phyloP scores from a whole-genome alignment of 2,329 filamentous ascomycete genomes.

The Chaetomiaceae sp. region DNA sequence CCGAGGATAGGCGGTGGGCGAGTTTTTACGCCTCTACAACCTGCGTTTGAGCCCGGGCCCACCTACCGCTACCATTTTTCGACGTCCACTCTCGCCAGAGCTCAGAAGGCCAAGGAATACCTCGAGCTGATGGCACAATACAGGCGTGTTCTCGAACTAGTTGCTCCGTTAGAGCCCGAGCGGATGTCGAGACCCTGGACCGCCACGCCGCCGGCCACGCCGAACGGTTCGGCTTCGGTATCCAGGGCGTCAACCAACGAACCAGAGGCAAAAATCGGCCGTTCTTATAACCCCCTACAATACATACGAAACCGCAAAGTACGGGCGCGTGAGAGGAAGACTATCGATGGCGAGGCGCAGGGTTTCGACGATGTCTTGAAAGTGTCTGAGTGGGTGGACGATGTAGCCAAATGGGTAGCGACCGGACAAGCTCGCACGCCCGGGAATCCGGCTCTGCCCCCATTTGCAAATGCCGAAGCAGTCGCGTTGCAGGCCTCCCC shows the following conservation, averaged over 20 bases:
- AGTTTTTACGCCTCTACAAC: slow-evolving; percentile 44
- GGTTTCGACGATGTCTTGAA: slow-evolving; percentile 71
- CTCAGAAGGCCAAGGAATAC: slow-evolving; percentile 77
- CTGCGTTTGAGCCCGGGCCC: slow-evolving; percentile 45
- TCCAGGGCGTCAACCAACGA: slow-evolving; percentile 28
- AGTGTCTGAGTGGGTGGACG: slow-evolving; percentile 74
- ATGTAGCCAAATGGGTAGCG: slow-evolving; percentile 51
- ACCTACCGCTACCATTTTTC: slow-evolving; percentile 65
- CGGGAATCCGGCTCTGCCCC: slow-evolving; percentile 40
- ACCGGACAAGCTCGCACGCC: slow-evolving; percentile 30
- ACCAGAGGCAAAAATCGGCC: slow-evolving; percentile 47
- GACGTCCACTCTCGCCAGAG: slow-evolving; percentile 72
- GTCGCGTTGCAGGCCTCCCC: slow-evolving; percentile 40
- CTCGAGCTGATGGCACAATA: slow-evolving; percentile 86
- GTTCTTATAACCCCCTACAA: slow-evolving; percentile 86
- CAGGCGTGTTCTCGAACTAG: slow-evolving; percentile 68
- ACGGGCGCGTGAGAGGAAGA: slow-evolving; percentile 69
- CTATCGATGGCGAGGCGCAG: slow-evolving; percentile 68
- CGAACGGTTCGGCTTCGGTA: slow-evolving; percentile 32
- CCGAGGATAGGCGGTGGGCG: slow-evolving; percentile 40
- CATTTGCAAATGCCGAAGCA: slow-evolving; percentile 45
- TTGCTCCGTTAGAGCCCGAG: slow-evolving; percentile 65
- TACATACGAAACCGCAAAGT: slow-evolving; percentile 88
- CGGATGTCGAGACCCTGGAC: slow-evolving; percentile 35
- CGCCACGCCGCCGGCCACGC: slow-evolving; percentile 41